These are phyloP conservation scores for Fistulifera pelliculosa DNA, from an alignment of 108 stramenopile genomes.

Conservation along the genomic window DNA sequence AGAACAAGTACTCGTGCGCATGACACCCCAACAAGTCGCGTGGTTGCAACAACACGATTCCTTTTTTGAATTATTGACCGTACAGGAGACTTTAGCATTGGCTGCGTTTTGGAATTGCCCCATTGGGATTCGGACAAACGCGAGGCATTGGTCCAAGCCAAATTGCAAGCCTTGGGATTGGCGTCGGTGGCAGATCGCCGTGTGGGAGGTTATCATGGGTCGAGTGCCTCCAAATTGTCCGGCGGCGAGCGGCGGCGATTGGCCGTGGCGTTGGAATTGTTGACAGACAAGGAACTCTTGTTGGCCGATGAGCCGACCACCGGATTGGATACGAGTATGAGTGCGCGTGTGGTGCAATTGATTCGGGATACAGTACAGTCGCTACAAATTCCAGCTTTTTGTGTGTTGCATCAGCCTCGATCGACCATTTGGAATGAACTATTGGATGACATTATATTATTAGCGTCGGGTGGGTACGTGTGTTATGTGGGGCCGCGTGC, in stretches of 20 bases:
- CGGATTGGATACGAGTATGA: constrained; percentile 47
- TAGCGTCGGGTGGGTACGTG: constrained; percentile 65
- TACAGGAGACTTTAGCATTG: constrained; percentile 68
- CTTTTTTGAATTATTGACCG: constrained; percentile 77
- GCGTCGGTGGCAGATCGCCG: constrained; percentile 32
- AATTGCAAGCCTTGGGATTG: constrained; percentile 52
- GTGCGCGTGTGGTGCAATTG: constrained; percentile 50
- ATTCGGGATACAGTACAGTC: constrained; percentile 40
- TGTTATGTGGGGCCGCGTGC: constrained; percentile 49
- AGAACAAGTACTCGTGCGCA: not conserved
- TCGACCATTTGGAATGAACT: constrained; percentile 52
- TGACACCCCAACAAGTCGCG: constrained; percentile 43
- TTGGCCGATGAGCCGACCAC: constrained; percentile 75
- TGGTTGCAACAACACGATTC: constrained; percentile 70
- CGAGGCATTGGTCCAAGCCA: constrained; percentile 24
- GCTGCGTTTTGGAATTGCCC: constrained; percentile 59
- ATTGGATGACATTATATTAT: constrained; percentile 50
- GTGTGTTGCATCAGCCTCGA: constrained; percentile 68
- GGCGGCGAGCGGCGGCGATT: constrained; percentile 81
- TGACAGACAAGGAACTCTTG: constrained; percentile 1
- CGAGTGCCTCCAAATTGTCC: constrained; percentile 35
- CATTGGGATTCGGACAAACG: constrained; percentile 18
- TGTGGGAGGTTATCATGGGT: constrained; percentile 33
- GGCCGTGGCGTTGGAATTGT: constrained; percentile 67
- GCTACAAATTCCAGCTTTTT: constrained; percentile 53